Evolutionary conservation across 495 filamentous ascomycete species (phyloP).

Genomic region (Penicillium arizonense): DNA sequence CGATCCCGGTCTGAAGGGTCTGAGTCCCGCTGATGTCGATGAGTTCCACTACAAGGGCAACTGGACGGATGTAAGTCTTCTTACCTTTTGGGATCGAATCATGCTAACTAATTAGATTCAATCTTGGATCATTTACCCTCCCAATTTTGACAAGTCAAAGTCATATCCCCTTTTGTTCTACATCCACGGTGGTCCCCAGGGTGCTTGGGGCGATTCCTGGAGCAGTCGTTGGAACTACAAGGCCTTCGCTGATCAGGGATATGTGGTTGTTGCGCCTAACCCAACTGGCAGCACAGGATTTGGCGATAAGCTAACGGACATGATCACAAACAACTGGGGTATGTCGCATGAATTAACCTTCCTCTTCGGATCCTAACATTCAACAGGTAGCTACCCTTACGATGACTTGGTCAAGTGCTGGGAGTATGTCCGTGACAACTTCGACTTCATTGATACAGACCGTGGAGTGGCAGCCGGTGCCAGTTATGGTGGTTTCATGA

Average conservation of each 20-base stretch:
- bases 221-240: constrained; percentile 51
- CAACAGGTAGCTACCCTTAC: constrained; percentile 45
- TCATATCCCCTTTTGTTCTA: constrained; percentile 51
- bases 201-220: constrained; percentile 49
- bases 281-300: constrained; percentile 52
- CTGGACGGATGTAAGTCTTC: constrained; percentile 31
- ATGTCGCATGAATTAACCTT: not conserved
- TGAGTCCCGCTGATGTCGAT: constrained; percentile 31
- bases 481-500: constrained; percentile 55
- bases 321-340: constrained; percentile 51
- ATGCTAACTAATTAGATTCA: constrained; percentile 36
- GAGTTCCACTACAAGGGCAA: constrained; percentile 39
- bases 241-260: constrained; percentile 56
- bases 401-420: constrained; percentile 53
- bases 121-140: constrained; percentile 47
- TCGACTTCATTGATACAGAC: constrained; percentile 49
- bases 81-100: not conserved
- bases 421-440: constrained; percentile 48
- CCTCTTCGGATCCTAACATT: not conserved
- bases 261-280: constrained; percentile 55
- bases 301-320: constrained; percentile 46
- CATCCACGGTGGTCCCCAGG: constrained; percentile 55
- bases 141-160: constrained; percentile 42
- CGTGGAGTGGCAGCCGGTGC: constrained; percentile 49
- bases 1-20: constrained; percentile 29